Evolutionary conservation across 495 filamentous ascomycete species (phyloP).

Genomic region (Staphylotrichum tortipilum): DNA sequence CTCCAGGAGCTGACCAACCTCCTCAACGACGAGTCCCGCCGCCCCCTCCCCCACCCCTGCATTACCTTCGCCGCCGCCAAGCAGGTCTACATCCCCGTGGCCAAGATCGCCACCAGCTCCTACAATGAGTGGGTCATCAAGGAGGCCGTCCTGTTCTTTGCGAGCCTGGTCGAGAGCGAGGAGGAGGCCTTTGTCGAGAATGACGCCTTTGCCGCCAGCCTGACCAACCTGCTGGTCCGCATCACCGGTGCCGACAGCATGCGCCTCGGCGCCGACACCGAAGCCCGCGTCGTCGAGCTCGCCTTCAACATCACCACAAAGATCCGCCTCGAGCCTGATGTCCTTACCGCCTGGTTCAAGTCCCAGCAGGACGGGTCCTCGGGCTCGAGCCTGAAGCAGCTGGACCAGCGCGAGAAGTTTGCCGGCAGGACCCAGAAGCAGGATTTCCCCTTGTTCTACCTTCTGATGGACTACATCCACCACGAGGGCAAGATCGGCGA

Average conservation of each 20-base stretch:
- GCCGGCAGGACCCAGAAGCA: constrained; percentile 80
- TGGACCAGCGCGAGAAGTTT: constrained; percentile 53
- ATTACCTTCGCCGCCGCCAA: constrained; percentile 72
- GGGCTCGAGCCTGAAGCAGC: constrained; percentile 32
- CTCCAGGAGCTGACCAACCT: constrained; percentile 63
- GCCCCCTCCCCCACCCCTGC: constrained; percentile 80
- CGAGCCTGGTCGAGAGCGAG: constrained; percentile 87
- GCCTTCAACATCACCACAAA: constrained; percentile 92
- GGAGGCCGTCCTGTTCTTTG: constrained; percentile 76
- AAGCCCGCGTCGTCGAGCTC: constrained; percentile 78
- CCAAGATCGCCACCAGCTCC: constrained; percentile 71
- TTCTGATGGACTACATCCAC: constrained; percentile 92
- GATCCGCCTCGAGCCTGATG: constrained; percentile 76
- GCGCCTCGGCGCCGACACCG: constrained; percentile 57
- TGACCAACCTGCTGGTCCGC: constrained; percentile 70
- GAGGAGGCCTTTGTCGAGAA: constrained; percentile 88
- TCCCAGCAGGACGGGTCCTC: constrained; percentile 32
- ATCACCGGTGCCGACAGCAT: constrained; percentile 56
- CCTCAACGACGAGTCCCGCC: constrained; percentile 79
- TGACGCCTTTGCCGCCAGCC: constrained; percentile 67
- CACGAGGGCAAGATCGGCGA: constrained; percentile 87
- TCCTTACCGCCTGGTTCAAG: constrained; percentile 84
- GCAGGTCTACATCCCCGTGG: constrained; percentile 78
- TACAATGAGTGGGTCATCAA: constrained; percentile 72
- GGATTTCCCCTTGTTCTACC: constrained; percentile 91